These are phyloP conservation scores for Entomortierella chlamydospora DNA, from an alignment of 192 early-diverging fungal species.

Conservation along the genomic window DNA sequence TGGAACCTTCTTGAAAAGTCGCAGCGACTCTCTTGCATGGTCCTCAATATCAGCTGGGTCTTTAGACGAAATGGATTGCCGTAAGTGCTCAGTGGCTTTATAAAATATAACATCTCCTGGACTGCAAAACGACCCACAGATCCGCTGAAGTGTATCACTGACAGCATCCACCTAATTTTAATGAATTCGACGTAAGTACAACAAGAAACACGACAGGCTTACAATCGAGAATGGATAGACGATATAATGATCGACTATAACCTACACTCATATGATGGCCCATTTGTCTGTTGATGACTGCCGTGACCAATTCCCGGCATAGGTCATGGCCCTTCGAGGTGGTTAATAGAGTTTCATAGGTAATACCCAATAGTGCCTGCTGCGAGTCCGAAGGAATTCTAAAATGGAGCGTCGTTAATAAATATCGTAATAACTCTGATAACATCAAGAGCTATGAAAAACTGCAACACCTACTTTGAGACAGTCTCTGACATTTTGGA, in stretches of 20 bases:
- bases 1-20: slow-evolving; percentile 54
- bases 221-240: no score
- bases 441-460: neutral
- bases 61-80: slow-evolving; percentile 59
- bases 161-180: slow-evolving; percentile 55
- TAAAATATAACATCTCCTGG: slow-evolving; percentile 73
- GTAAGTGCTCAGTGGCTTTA: slow-evolving; percentile 69
- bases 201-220: no score
- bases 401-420: neutral
- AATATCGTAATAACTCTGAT: neutral
- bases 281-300: slow-evolving; percentile 71
- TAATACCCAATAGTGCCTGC: slow-evolving; percentile 58
- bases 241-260: no score
- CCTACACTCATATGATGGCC: slow-evolving; percentile 64
- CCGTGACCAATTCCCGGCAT: slow-evolving; percentile 71
- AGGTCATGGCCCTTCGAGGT: slow-evolving; percentile 64
- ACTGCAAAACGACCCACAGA: slow-evolving; percentile 74
- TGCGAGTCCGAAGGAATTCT: slow-evolving; percentile 60
- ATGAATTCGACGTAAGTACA: no score
- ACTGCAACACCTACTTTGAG: slow-evolving; percentile 27
- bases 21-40: slow-evolving; percentile 58
- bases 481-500: slow-evolving; percentile 69
- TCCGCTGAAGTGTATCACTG: slow-evolving; percentile 69
- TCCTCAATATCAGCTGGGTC: slow-evolving; percentile 58
- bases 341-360: slow-evolving; percentile 69